Base-by-base conservation (phyloP, 1,139 yeast species). In the Yamadazyma siamensis region DNA sequence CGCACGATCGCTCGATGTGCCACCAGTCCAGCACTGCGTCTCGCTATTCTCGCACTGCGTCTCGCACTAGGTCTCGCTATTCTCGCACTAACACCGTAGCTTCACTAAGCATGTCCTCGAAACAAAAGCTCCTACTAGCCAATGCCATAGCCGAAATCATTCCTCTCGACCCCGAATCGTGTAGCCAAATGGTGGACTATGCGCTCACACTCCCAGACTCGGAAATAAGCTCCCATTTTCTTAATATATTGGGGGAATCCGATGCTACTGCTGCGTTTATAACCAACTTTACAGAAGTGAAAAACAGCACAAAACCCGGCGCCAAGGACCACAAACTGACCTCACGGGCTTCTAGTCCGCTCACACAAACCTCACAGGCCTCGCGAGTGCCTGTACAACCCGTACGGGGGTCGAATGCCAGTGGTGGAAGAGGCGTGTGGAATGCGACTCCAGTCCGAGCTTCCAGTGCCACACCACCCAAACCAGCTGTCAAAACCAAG, bases 181-280 rank as follows among this genome's bases (percentile, higher is more conserved):
- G 57, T 27, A 36, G 33, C 23, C 54, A 76, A 43, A 65, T 76
- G 58, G 56, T 76, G 4, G 69, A 67, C 7, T 74, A 74, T 42
- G 69, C 77, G 0, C 47, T 69, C 10, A 48, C 61, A 3, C 54
- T 75, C 12, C 59, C 60, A 5, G 44, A 64, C 0, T 56, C 61
- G 3, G 74, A 65, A 12, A 59, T 74, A 11, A 61, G 61, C 17
- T 59, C 57, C 19, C 78, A 77, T 48, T 73, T 77, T 43, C 44
- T 68, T 14, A 71, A 74, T 31, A 49, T 77, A 13, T 48, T 77
- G 13, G 83, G 83, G 3, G 75, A 75, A 34, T 63, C 76, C 11
- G 70, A 69, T 11, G 68, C 59, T 10, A 54, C 75, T 2, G 45
- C 65, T 17, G 47, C 53, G 6, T 71, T 75, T 40, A 54, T 71